phyloP scores from a whole-genome alignment of 306 rosid genomes.

The cucumber (Cucumis sativus) region Cucumber_9930_V3 NC_026660.2:15326501-15327000 shows the following conservation, averaged over 20 bases:
- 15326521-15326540: slow-evolving; percentile 47
- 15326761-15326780: slow-evolving; percentile 62
- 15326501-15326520: slow-evolving; percentile 67
- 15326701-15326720: slow-evolving; percentile 41
- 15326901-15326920: not conserved
- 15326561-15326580: slow-evolving; percentile 56
- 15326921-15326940: not conserved
- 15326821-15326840: not conserved
- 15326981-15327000: not conserved
- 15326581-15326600: slow-evolving; percentile 93
- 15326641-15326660: not conserved
- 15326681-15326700: slow-evolving; percentile 31
- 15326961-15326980: not conserved
- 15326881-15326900: not conserved
- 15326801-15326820: slow-evolving; percentile 4
- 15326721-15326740: slow-evolving; percentile 60
- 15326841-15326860: not conserved
- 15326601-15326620: slow-evolving; percentile 80
- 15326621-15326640: slow-evolving; percentile 27
- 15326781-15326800: slow-evolving; percentile 82
- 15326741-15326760: slow-evolving; percentile 33
- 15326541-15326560: slow-evolving; percentile 80
- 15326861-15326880: not conserved
- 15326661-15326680: not conserved
- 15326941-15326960: not conserved